Base-by-base conservation (phyloP, 2,329 filamentous ascomycete species). In the Cytospora schulzeri region DNA sequence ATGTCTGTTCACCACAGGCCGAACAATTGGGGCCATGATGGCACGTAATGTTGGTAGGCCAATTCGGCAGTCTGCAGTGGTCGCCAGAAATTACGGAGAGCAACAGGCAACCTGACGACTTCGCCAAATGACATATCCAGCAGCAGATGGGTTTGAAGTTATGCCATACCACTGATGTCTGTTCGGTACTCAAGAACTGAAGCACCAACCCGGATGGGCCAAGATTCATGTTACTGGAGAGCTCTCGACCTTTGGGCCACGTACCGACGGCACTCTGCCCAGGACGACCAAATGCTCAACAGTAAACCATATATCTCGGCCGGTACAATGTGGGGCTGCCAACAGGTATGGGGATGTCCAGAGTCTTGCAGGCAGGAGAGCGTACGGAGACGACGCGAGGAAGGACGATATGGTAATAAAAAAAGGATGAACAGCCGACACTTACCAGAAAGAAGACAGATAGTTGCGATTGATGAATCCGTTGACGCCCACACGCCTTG, bases 361-460 rank as follows among this genome's bases (percentile, higher is more conserved):
- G 4, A 15, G 8, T 17, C 15, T n/a, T 41, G 15, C 38, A n/a
- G 3, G 17, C 38, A 41, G 1, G 12, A n/a, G 38, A 17, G 38
- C 19, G n/a, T 19, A 41, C 19, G 17, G 38, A 41, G 15, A 19
- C 38, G 38, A 41, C 17, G 9, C 38, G 12, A n/a, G 15, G 15
- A 41, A 41, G 9, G 4, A 41, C 4, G 38, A 9, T n/a, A 41
- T 19, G 45, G 11, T 4, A 29, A 38, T 4, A 29, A 38, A 28
- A 35, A 24, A 26, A 14, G 29, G 35, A 14, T 17, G 19, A 45
- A 5, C 19, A 58, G 56, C 17, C 22, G 11, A 22, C 26, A 48
- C 24, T 58, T 29, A 45, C 26, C 38, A 58, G 41, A 29, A 41
- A 29, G 28, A 57, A 48, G n/a, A 48, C n/a, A 48, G 26, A 56